phyloP scores from a whole-genome alignment of 768 basidiomycete species.

The Amanita muscaria region DNA sequence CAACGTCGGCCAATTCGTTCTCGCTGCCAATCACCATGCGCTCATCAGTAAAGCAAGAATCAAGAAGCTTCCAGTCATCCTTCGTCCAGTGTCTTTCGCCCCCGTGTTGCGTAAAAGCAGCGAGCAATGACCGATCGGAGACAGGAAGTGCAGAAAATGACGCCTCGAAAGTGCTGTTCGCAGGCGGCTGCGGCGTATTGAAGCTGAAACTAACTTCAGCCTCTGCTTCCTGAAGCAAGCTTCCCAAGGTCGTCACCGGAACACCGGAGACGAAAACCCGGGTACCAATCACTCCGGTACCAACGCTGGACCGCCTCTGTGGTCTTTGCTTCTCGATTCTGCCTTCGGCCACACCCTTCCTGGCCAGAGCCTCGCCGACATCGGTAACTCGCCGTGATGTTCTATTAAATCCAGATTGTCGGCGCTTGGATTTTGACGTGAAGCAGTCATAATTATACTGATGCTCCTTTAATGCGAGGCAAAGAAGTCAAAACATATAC shows the following conservation, averaged over 20 bases:
- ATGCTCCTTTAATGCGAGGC: constrained; percentile 2
- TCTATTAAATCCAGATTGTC: constrained; percentile 16
- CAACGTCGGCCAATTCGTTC: constrained; percentile 40
- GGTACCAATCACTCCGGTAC: constrained; percentile 40
- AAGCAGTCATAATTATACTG: constrained; percentile 86
- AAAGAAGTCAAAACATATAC: constrained; percentile 13
- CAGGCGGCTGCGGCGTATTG: constrained; percentile 10
- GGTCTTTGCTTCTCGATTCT: constrained; percentile 13
- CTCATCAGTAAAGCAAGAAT: constrained; percentile 71
- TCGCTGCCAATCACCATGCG: constrained; percentile 40
- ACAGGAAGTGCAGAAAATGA: constrained; percentile 13
- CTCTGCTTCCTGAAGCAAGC: constrained; percentile 54
- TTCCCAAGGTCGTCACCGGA: constrained; percentile 43
- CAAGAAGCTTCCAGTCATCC: constrained; percentile 73
- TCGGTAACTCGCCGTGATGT: neutral
- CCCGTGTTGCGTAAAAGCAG: constrained; percentile 6
- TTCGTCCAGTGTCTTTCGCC: constrained; percentile 48
- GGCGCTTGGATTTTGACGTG: constrained; percentile 27
- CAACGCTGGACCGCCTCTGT: constrained; percentile 23
- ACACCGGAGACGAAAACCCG: constrained; percentile 47
- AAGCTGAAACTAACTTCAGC: constrained; percentile 21
- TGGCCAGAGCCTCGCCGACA: neutral
- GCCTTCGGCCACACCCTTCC: neutral
- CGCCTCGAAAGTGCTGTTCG: constrained; percentile 21
- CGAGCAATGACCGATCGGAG: neutral